These are phyloP conservation scores for Hippophae rhamnoides DNA, from an alignment of 306 rosid species.

Conservation along the genomic window DNA sequence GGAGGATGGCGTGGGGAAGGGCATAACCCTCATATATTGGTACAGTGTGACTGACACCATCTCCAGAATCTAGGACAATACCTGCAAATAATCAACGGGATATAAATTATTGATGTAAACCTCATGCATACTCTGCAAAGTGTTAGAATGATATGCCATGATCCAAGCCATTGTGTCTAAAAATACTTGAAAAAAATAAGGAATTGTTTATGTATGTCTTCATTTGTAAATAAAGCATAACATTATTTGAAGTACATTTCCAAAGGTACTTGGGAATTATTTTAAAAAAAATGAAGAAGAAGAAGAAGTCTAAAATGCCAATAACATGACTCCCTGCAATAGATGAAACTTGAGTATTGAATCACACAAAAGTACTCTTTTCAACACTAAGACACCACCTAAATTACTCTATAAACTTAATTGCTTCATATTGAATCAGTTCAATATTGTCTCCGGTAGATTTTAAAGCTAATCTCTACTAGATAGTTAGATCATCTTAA, in stretches of 20 bases:
- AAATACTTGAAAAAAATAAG: too few species aligned
- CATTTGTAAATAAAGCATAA: too few species aligned
- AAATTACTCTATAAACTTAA: background rate
- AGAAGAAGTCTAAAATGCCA: background rate
- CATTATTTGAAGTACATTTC: background rate
- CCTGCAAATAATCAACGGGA: conserved; percentile 26
- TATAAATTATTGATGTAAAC: too few species aligned
- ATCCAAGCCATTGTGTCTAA: too few species aligned
- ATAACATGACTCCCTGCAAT: background rate
- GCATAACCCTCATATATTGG: conserved; percentile 83
- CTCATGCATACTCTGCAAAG: too few species aligned
- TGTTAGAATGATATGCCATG: too few species aligned
- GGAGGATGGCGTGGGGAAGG: conserved; percentile 83
- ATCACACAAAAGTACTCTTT: background rate
- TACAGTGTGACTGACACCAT: conserved; percentile 85
- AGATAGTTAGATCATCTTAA: background rate
- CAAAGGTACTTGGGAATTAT: background rate
- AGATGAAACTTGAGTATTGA: background rate
- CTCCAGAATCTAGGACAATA: conserved; percentile 80
- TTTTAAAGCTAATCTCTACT: background rate
- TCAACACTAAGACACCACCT: background rate
- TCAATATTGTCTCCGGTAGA: background rate
- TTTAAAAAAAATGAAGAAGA: background rate
- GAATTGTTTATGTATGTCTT: too few species aligned
- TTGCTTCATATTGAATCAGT: too few species aligned